Conservation (phyloP, 2,329 filamentous ascomycete species). For the Myriosclerotinia duriaeana region DNA sequence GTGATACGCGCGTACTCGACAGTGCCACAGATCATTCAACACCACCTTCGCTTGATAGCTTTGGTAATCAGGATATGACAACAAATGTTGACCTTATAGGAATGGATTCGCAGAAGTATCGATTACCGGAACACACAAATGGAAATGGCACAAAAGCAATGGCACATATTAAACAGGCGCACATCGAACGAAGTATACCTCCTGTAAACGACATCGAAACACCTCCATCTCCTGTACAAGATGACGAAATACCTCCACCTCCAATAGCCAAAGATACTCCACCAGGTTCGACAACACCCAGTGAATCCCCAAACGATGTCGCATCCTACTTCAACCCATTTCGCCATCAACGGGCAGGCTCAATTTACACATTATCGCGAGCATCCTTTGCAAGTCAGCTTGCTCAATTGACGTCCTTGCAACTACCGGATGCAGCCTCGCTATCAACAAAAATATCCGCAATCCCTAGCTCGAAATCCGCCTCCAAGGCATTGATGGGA, state of each 20-base stretch:
- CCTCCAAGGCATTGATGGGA: conserved; percentile 77
- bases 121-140: conserved; percentile 67
- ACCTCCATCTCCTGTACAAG: conserved; percentile 44
- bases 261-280: conserved; percentile 56
- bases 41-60: conserved; percentile 32
- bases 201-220: conserved; percentile 41
- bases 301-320: conserved; percentile 36
- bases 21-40: conserved; percentile 33
- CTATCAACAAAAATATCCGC: conserved; percentile 80
- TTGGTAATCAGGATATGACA: conserved; percentile 35
- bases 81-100: conserved; percentile 48
- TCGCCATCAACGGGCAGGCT: conserved; percentile 69
- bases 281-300: conserved; percentile 42
- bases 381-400: conserved; percentile 92
- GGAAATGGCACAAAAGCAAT: conserved; percentile 66
- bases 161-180: conserved; percentile 56
- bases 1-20: conserved; percentile 34
- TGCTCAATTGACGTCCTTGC: conserved; percentile 85
- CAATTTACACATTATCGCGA: conserved; percentile 89
- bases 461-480: conserved; percentile 81
- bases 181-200: conserved; percentile 51
- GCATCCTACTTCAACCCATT: conserved; percentile 64
- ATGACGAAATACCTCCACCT: conserved; percentile 39
- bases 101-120: conserved; percentile 74
- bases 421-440: conserved; percentile 80